Conservation (phyloP, 176 grass and related monocot genomes). For the Triticum timopheevii region DNA sequence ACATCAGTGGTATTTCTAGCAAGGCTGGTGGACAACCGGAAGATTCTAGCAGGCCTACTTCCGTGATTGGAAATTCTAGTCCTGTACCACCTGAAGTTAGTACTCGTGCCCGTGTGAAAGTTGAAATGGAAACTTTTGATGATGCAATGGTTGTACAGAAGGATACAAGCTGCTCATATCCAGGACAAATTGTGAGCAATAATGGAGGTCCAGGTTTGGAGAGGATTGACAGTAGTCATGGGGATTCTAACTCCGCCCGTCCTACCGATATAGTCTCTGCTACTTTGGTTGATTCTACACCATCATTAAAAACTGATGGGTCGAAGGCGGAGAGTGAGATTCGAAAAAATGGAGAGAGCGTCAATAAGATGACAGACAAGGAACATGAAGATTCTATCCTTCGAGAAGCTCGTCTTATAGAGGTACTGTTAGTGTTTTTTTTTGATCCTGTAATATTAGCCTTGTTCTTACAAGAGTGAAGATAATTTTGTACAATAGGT, state of each 20-base stretch:
- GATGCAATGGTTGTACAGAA: slow-evolving; percentile 33
- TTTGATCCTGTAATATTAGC: slow-evolving; percentile 6
- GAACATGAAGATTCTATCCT: slow-evolving; percentile 70
- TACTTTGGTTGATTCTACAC: slow-evolving; percentile 7
- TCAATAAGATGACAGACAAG: slow-evolving; percentile 50
- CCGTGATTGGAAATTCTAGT: slow-evolving; percentile 26
- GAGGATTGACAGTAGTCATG: slow-evolving; percentile 27
- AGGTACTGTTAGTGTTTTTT: slow-evolving; percentile 46
- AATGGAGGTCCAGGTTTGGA: slow-evolving; percentile 36
- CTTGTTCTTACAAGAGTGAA: slow-evolving; percentile 36
- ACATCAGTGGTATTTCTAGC: slow-evolving; percentile 13
- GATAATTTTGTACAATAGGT: slow-evolving; percentile 48
- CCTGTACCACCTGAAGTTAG: slow-evolving; percentile 32
- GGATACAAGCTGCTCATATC: slow-evolving; percentile 19
- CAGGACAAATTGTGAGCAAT: slow-evolving; percentile 18
- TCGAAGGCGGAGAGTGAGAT: slow-evolving; percentile 32
- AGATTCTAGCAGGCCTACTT: slow-evolving; percentile 12
- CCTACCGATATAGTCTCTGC: slow-evolving; percentile 15
- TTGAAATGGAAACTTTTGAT: slow-evolving; percentile 45
- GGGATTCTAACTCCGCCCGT: slow-evolving; percentile 22
- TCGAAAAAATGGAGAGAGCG: slow-evolving; percentile 27
- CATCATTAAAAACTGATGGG: slow-evolving; percentile 10
- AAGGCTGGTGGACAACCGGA: slow-evolving; percentile 27
- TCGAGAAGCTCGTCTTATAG: slow-evolving; percentile 64
- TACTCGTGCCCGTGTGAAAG: slow-evolving; percentile 40